Conservation (phyloP, 441 rosid genomes). For the Viola pubescens region DNA sequence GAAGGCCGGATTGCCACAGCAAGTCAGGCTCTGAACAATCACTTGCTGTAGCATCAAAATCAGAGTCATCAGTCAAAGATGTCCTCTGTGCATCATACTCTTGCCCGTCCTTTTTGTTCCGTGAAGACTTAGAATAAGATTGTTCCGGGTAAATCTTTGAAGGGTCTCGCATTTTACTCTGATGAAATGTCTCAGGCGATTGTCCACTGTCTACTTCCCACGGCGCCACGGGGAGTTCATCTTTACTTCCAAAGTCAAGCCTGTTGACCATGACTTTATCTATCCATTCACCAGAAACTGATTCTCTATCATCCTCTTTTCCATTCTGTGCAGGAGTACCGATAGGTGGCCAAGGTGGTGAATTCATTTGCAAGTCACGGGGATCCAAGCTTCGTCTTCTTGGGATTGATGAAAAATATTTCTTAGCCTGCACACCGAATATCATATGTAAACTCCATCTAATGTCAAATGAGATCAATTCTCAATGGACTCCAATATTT, state of each 20-base stretch:
- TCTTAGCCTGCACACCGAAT: slow-evolving; percentile 38
- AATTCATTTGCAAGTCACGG: slow-evolving; percentile 55
- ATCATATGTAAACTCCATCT: background rate
- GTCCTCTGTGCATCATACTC: slow-evolving; percentile 39
- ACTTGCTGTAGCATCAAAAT: slow-evolving; percentile 78
- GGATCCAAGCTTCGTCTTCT: slow-evolving; percentile 71
- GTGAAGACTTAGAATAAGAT: slow-evolving; percentile 13
- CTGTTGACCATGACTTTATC: slow-evolving; percentile 52
- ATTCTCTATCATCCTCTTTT: slow-evolving; percentile 60
- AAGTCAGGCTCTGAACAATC: slow-evolving; percentile 87
- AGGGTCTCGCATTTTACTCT: slow-evolving; percentile 38
- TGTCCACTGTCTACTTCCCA: slow-evolving; percentile 33
- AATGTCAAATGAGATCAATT: background rate
- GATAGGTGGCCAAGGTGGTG: slow-evolving; percentile 77
- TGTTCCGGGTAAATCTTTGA: slow-evolving; percentile 38
- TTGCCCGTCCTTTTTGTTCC: slow-evolving; percentile 36
- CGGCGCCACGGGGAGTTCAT: slow-evolving; percentile 22
- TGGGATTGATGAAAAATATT: slow-evolving; percentile 30
- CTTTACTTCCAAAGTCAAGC: slow-evolving; percentile 21
- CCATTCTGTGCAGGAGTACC: slow-evolving; percentile 45
- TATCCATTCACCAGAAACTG: slow-evolving; percentile 46
- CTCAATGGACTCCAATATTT: slow-evolving; percentile 33
- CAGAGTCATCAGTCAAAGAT: slow-evolving; percentile 41
- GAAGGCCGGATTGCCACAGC: slow-evolving; percentile 65
- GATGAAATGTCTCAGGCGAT: slow-evolving; percentile 31